Base-by-base conservation (phyloP, 2,329 filamentous ascomycete species). In the Fusarium bulbicola region DNA sequence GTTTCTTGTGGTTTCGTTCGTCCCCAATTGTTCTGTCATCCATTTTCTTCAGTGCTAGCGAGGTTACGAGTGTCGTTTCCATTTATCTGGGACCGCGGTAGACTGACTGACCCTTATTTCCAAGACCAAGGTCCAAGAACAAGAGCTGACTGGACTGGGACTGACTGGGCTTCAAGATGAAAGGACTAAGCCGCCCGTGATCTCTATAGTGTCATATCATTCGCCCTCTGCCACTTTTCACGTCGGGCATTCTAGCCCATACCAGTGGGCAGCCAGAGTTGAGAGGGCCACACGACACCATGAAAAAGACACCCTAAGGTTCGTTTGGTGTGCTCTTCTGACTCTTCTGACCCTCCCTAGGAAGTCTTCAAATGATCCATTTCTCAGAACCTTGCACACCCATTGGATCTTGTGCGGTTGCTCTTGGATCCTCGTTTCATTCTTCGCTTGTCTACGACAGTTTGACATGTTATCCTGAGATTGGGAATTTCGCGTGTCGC, bases 271-370 rank as follows among this genome's bases (percentile, higher is more conserved):
- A 74, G 68, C 70, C 71, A 75, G 61, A 73, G 70, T 57, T 59
- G 52, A 60, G 72, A 70, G 65, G 61, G 56, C 71, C 72, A 74
- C 72, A 73, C 58, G 59, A 74, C 66, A 74, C 72, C 64, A 58
- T 50, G 66, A 34, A 53, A 63, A 59, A 62, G 57, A 46, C 61
- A 63, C 68, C 64, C 59, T 76, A 74, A 71, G 73, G 66, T 73
- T 72, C 39, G 53, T 65, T 61, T 50, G 53, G 68, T 62, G 69
- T 68, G 63, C 47, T 72, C 73, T 74, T 68, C 72, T 74, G 73
- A 74, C 71, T 74, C 73, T 72, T 67, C 59, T 75, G 73, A 76
- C 74, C 74, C 67, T 72, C 67, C 59, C 59, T 62, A 36, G 54
- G 32, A 53, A 58, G 52, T 49, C 49, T 57, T 39, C 47, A 47